Evolutionary conservation across 2,329 filamentous ascomycete species (phyloP), one percentile per base, ranked within the genome.

Genomic region (Aureobasidium sp.): DNA sequence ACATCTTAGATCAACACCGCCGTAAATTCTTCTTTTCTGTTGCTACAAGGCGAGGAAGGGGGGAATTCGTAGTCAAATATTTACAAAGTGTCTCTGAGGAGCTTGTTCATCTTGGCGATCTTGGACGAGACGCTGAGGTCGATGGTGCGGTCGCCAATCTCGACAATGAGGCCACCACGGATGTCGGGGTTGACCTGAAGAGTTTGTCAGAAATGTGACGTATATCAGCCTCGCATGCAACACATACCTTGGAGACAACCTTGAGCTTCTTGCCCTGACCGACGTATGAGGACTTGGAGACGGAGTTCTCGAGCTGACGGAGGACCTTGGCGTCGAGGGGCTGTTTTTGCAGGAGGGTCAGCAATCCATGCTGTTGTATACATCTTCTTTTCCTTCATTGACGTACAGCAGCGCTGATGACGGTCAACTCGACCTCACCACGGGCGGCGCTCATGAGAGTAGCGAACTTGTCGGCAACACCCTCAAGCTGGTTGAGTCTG

Each of bases 71-170:
- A 42, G 48, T 40, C 37, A 24, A 51, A 67, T 71, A 74, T 90
- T 88, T 95, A 98, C 87, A 98, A 79, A 74, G 86, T 81, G 76
- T 98, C 93, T 64, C 81, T 90, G 70, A 98, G 86, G 71, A 95
- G 85, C 86, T 97, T 98, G 88, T 98, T 98, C 83, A 98, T 88
- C 84, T 90, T 95, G 72, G 88, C 81, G 74, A 98, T 86, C 81
- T 91, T 94, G 71, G 87, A 79, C 45, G 91, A 91, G 68, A 98
- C 90, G 74, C 86, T 93, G 64, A 96, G 86, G 76, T 98, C 93
- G 70, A 98, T 95, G 71, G 91, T 97, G 70, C 91, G 87, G 80
- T 97, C 91, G 67, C 90, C 91, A 63, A 97, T 86, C 78, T 97
- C 91, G 68, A 98, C 91, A 61, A 98, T 75, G 62, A 98, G 84